Evolutionary conservation across 768 basidiomycete species (phyloP).

Genomic region (Phylloporus sp.): DNA sequence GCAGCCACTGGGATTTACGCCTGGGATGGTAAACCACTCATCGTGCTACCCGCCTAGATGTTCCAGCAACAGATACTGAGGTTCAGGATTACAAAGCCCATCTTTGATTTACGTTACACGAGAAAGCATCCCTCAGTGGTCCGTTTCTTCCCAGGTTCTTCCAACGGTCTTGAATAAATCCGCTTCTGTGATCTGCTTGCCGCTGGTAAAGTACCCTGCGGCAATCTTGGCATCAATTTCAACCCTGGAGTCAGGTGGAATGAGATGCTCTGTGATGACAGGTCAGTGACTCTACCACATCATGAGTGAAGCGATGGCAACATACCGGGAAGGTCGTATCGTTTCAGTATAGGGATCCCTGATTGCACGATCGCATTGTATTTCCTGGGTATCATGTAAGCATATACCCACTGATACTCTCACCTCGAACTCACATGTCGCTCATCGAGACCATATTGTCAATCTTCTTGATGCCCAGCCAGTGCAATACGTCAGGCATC

Average conservation of each 20-base stretch:
- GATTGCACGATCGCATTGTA: constrained; percentile 90
- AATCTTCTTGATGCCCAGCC: constrained; percentile 89
- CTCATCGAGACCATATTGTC: constrained; percentile 90
- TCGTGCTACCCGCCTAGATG: no score
- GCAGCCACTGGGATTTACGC: no score
- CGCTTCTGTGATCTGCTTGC: constrained; percentile 69
- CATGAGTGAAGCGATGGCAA: background rate
- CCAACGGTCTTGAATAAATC: constrained; percentile 87
- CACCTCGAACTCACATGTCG: constrained; percentile 50
- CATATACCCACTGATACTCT: background rate
- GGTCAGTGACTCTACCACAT: background rate
- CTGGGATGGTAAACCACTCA: no score
- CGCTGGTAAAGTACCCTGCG: constrained; percentile 86
- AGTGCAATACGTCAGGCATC: constrained; percentile 96
- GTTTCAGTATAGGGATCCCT: constrained; percentile 74
- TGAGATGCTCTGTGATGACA: constrained; percentile 60
- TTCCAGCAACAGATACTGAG: background rate
- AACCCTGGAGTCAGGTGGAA: constrained; percentile 85
- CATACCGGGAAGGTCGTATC: constrained; percentile 85
- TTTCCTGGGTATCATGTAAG: constrained; percentile 51
- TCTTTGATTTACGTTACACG: constrained; percentile 1
- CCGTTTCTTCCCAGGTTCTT: constrained; percentile 86
- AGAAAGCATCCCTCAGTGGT: constrained; percentile 49
- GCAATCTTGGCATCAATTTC: constrained; percentile 98
- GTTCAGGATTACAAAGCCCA: background rate